Evolutionary conservation across 2,329 filamentous ascomycete species (phyloP).

Genomic region (Cadophora gregata): DNA sequence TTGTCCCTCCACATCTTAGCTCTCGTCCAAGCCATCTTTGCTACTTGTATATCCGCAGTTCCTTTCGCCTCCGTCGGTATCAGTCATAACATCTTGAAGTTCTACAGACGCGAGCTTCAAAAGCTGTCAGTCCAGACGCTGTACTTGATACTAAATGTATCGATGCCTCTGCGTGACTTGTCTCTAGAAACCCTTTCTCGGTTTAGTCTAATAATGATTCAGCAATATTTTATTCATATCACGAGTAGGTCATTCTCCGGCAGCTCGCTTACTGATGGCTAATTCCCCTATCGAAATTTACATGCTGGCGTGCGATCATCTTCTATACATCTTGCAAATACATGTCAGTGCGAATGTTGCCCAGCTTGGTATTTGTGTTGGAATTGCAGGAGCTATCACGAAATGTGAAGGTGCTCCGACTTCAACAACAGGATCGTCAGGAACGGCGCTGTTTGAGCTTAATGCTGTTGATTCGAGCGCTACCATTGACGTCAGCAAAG

Average conservation of each 20-base stretch:
- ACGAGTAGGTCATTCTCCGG: conserved; percentile 20
- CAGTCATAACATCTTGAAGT: conserved; percentile 52
- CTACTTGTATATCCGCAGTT: conserved; percentile 41
- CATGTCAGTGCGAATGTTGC: conserved; percentile 46
- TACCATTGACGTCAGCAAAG: conserved; percentile 59
- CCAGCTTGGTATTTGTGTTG: conserved; percentile 55
- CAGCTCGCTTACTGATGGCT: not conserved
- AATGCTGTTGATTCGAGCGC: conserved; percentile 50
- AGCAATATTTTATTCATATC: conserved; percentile 29
- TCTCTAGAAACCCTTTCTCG: not conserved
- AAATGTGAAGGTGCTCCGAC: conserved; percentile 53
- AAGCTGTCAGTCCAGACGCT: conserved; percentile 49
- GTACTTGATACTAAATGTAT: conserved; percentile 50
- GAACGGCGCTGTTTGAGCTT: conserved; percentile 56
- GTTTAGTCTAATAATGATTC: not conserved
- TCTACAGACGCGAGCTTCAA: conserved; percentile 49
- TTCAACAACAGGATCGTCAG: conserved; percentile 51
- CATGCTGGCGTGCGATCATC: not conserved
- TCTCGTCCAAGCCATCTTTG: conserved; percentile 44
- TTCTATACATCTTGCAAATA: conserved; percentile 1
- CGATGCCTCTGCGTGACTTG: conserved; percentile 49
- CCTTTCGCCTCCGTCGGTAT: conserved; percentile 44
- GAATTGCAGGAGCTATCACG: conserved; percentile 52
- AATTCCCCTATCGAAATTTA: not conserved
- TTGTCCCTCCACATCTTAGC: conserved; percentile 34